Percentiles rank a stretch among this genome's conserved stretches.
phyloP scores from a whole-genome alignment of 1,284 basidiomycete genomes.

The Coriolopsis trogii region DNA sequence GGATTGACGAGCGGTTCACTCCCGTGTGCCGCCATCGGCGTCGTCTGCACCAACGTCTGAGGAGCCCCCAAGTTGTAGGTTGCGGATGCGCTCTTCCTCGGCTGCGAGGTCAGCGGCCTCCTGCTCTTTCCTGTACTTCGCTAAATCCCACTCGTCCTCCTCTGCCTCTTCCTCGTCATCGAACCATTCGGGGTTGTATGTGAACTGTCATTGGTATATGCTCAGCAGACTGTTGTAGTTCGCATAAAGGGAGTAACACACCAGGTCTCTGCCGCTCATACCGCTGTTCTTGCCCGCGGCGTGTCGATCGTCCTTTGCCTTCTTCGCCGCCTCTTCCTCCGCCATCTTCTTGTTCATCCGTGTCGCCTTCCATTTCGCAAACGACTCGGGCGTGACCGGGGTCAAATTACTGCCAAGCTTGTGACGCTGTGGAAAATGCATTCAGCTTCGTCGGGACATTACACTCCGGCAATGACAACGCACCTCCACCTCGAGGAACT shows the following conservation, averaged over 20 bases:
- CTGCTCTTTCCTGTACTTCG: conserved; percentile 62
- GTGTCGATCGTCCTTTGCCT: conserved; percentile 84
- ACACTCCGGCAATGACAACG: conserved; percentile 25
- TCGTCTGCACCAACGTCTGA: conserved; percentile 20
- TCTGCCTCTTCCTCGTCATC: conserved; percentile 82
- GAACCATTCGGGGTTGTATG: conserved; percentile 96
- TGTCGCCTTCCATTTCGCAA: conserved; percentile 95
- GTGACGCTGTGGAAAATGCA: conserved; percentile 67
- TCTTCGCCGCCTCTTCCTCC: conserved; percentile 79
- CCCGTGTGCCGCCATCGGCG: conserved; percentile 20
- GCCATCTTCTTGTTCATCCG: conserved; percentile 91
- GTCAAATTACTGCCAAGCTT: conserved; percentile 92
- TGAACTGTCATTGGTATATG: too few species aligned
- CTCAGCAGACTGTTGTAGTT: too few species aligned
- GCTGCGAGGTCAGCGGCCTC: conserved; percentile 59
- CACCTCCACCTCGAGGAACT: conserved; percentile 97
- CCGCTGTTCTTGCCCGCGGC: conserved; percentile 92
- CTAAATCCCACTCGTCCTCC: conserved; percentile 75
- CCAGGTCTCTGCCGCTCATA: conserved; percentile 95
- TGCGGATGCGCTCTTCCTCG: conserved; percentile 43
- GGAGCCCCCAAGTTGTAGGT: conserved; percentile 28
- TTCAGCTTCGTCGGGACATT: neutral
- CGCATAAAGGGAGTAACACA: conserved; percentile 41
- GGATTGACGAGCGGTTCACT: too few species aligned
- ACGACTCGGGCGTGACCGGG: conserved; percentile 93